Evolutionary conservation across 2,329 filamentous ascomycete genomes (phyloP).

Genomic region (Pseudopithomyces chartarum): DNA sequence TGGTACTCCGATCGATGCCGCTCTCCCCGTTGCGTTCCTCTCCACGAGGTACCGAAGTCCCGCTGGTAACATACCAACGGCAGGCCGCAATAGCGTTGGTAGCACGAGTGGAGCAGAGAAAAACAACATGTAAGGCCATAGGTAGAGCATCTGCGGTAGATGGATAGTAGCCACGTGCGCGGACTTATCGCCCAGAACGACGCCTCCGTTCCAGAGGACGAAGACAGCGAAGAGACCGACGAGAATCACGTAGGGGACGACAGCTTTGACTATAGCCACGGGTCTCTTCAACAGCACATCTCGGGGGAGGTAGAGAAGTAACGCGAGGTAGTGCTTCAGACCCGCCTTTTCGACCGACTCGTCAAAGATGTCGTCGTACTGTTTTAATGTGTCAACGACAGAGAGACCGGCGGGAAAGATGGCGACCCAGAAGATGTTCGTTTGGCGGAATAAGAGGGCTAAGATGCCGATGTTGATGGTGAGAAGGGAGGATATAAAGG

Average conservation of each 20-base stretch:
- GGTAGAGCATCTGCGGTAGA: constrained; percentile 89
- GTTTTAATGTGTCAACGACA: constrained; percentile 35
- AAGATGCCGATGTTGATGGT: constrained; percentile 63
- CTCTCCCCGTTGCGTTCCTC: constrained; percentile 12
- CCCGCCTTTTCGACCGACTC: constrained; percentile 26
- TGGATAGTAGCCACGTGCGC: constrained; percentile 92
- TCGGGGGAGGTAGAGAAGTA: constrained; percentile 65
- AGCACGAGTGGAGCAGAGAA: constrained; percentile 83
- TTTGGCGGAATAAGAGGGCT: constrained; percentile 82
- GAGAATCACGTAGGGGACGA: constrained; percentile 63
- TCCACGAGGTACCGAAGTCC: constrained; percentile 12
- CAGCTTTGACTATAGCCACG: constrained; percentile 43
- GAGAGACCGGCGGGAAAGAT: constrained; percentile 69
- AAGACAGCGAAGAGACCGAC: constrained; percentile 73
- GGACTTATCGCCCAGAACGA: constrained; percentile 95
- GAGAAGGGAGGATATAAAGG: constrained; percentile 16
- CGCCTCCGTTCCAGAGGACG: constrained; percentile 84
- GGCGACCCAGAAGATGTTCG: constrained; percentile 95
- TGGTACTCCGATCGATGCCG: constrained; percentile 10
- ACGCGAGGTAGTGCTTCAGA: constrained; percentile 28
- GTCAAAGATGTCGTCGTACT: constrained; percentile 25
- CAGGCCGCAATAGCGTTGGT: constrained; percentile 54
- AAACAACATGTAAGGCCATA: constrained; percentile 88
- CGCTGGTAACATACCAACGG: constrained; percentile 31
- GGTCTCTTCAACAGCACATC: constrained; percentile 57